Percentiles rank a stretch among this genome's conserved stretches.
These are phyloP conservation scores for Tulasnella sp. DNA, from an alignment of 768 basidiomycete species.

Conservation along the genomic window DNA sequence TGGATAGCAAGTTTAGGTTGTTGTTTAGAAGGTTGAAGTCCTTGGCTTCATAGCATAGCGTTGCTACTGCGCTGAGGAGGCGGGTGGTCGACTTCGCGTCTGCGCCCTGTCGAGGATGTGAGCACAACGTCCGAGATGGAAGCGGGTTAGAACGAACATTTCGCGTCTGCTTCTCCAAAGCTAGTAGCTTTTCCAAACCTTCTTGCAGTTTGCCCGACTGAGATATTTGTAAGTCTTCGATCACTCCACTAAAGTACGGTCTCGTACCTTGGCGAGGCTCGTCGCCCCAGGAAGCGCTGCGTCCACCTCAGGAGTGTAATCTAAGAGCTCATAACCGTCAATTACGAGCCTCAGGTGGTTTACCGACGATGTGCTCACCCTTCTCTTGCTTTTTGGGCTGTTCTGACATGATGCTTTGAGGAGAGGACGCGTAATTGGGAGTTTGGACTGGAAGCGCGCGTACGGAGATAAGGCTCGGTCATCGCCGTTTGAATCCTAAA, in stretches of 20 bases:
- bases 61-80: constrained; percentile 68
- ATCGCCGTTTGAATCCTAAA: constrained; percentile 16
- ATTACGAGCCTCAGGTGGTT: background rate
- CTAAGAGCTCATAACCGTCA: constrained; percentile 36
- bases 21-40: constrained; percentile 70
- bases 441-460: constrained; percentile 20
- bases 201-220: constrained; percentile 81
- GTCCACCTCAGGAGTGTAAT: constrained; percentile 81
- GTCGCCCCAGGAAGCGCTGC: constrained; percentile 65
- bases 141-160: constrained; percentile 57
- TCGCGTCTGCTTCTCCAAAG: constrained; percentile 91
- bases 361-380: constrained; percentile 18
- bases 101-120: constrained; percentile 59
- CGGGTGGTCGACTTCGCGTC: constrained; percentile 89
- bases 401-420: constrained; percentile 30
- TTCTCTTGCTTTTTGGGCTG: constrained; percentile 33
- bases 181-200: constrained; percentile 82
- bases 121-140: background rate
- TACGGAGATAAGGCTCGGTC: constrained; percentile 23
- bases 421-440: constrained; percentile 28
- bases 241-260: constrained; percentile 17
- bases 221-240: constrained; percentile 30
- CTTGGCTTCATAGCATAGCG: constrained; percentile 66
- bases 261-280: constrained; percentile 64
- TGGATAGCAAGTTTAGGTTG: constrained; percentile 66